phyloP scores from a whole-genome alignment of 1,284 basidiomycete genomes.

The Naganishia cerealis region DNA sequence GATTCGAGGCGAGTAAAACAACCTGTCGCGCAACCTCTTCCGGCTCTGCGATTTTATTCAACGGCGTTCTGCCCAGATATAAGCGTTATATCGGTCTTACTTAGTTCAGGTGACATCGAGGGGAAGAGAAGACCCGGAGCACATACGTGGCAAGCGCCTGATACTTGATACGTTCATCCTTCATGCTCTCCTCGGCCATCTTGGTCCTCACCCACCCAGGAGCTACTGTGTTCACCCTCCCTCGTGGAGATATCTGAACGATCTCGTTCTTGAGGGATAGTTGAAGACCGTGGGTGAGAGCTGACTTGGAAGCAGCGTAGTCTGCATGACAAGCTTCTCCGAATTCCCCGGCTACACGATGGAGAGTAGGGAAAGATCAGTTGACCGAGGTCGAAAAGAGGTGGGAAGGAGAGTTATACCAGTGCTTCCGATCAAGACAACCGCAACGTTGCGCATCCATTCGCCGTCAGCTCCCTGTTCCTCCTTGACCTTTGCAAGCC shows the following conservation, averaged over 20 bases:
- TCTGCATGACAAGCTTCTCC: constrained; percentile 66
- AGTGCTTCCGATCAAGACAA: constrained; percentile 59
- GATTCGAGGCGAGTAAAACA: constrained; percentile 63
- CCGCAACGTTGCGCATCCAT: constrained; percentile 58
- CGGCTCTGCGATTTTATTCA: constrained; percentile 68
- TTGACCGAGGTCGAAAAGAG: not conserved
- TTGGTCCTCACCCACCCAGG: constrained; percentile 71
- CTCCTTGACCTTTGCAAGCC: constrained; percentile 56
- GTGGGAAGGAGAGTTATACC: not conserved
- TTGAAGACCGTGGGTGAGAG: constrained; percentile 71
- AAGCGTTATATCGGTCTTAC: not conserved
- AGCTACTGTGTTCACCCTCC: constrained; percentile 68
- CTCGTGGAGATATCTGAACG: constrained; percentile 62
- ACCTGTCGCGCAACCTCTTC: constrained; percentile 68
- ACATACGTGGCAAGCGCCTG: constrained; percentile 66
- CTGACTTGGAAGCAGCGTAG: constrained; percentile 52
- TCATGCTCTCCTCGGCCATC: constrained; percentile 60
- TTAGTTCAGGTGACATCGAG: not conserved
- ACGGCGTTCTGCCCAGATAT: constrained; percentile 59
- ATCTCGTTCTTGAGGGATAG: constrained; percentile 75
- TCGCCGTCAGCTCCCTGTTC: constrained; percentile 60
- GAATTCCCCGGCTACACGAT: constrained; percentile 64
- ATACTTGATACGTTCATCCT: constrained; percentile 53
- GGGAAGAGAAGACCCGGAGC: not conserved
- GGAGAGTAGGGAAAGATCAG: not conserved